Evolutionary conservation across 805 yeast species (phyloP).

Genomic region (Myxozyma monticola): DNA sequence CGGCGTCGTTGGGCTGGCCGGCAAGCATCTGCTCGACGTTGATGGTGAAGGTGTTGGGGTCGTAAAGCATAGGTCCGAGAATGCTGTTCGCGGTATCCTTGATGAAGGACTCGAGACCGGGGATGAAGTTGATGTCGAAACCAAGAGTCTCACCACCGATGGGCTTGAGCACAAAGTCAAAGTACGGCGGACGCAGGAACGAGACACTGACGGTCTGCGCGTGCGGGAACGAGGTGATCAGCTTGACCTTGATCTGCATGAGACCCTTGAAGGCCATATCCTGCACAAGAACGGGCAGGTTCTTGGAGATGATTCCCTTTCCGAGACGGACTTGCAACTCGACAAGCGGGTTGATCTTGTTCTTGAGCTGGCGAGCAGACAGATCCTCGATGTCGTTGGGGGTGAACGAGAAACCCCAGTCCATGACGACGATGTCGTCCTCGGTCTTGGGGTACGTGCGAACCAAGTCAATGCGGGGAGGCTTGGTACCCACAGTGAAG

Average conservation of each 20-base stretch:
- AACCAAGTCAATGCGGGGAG: conserved; percentile 88
- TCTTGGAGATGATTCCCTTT: conserved; percentile 65
- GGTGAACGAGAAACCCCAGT: conserved; percentile 88
- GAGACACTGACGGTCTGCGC: conserved; percentile 86
- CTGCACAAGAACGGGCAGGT: conserved; percentile 76
- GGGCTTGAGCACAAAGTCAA: conserved; percentile 80
- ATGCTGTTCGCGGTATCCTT: conserved; percentile 83
- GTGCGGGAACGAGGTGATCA: conserved; percentile 91
- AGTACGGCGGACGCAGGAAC: conserved; percentile 78
- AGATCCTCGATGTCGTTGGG: conserved; percentile 89
- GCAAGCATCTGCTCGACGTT: conserved; percentile 88
- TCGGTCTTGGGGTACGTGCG: conserved; percentile 88
- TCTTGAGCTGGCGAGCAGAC: conserved; percentile 79
- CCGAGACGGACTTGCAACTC: conserved; percentile 72
- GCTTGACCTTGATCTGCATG: conserved; percentile 78
- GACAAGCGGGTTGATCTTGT: conserved; percentile 77
- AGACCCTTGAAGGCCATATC: conserved; percentile 74
- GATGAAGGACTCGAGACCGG: conserved; percentile 81
- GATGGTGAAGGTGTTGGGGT: conserved; percentile 90
- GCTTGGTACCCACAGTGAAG: conserved; percentile 91
- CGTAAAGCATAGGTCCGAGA: conserved; percentile 81
- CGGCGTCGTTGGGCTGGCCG: conserved; percentile 73
- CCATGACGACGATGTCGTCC: conserved; percentile 94
- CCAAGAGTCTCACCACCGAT: conserved; percentile 81
- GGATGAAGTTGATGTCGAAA: conserved; percentile 82